Conservation (phyloP, 2,329 filamentous ascomycete species). For the Aspergillus nomiae region DNA sequence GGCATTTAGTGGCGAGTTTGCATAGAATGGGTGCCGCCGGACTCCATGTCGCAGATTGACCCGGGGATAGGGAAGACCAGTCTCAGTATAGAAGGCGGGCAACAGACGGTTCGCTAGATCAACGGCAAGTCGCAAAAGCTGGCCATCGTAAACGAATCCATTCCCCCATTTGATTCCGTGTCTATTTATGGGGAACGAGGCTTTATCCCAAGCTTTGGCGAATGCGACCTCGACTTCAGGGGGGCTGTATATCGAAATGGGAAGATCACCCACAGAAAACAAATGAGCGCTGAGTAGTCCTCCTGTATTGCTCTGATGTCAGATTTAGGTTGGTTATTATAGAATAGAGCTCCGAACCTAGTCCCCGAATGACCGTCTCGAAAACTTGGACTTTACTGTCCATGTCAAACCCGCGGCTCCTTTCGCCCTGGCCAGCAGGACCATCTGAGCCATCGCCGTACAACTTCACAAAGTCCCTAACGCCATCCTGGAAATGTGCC, state of each 20-base stretch:
- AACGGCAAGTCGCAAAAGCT: constrained; percentile 82
- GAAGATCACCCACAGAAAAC: constrained; percentile 87
- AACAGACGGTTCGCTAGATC: constrained; percentile 83
- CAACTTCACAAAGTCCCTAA: constrained; percentile 72
- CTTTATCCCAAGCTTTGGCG: constrained; percentile 46
- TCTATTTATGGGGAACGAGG: constrained; percentile 19
- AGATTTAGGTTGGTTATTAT: background rate
- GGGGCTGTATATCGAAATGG: constrained; percentile 76
- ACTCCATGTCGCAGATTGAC: constrained; percentile 91
- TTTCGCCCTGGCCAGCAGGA: constrained; percentile 67
- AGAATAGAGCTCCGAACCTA: constrained; percentile 34
- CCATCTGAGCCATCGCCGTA: constrained; percentile 83
- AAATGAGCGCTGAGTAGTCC: constrained; percentile 90
- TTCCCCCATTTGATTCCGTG: constrained; percentile 69
- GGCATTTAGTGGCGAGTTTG: constrained; percentile 76
- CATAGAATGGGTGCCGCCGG: constrained; percentile 69
- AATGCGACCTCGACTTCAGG: constrained; percentile 36
- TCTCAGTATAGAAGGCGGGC: constrained; percentile 88
- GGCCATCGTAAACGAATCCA: constrained; percentile 82
- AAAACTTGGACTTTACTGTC: constrained; percentile 99
- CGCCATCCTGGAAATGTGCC: constrained; percentile 75
- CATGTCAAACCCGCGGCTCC: constrained; percentile 82
- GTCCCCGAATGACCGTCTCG: constrained; percentile 91
- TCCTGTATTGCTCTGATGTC: constrained; percentile 46
- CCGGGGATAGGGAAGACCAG: constrained; percentile 89